A percentile compares a stretch with the other conserved stretches of the same genome.
Conservation (phyloP, 441 rosid species). For the Gossypium lobatum region DNA sequence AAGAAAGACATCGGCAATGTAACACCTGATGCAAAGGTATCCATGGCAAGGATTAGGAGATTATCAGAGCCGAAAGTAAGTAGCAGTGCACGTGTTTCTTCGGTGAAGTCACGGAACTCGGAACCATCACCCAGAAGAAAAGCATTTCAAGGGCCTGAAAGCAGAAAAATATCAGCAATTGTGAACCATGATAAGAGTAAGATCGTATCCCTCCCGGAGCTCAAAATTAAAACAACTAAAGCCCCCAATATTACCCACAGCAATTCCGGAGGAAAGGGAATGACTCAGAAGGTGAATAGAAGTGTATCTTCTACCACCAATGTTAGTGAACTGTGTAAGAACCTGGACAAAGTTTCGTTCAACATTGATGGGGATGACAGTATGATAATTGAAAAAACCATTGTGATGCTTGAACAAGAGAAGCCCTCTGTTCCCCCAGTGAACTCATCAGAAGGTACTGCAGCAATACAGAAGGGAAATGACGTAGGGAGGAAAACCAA, state of each 20-base stretch:
- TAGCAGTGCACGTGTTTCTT: constrained; percentile 32
- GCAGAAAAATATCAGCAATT: constrained; percentile 78
- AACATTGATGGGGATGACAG: constrained; percentile 53
- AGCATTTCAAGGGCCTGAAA: constrained; percentile 46
- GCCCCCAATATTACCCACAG: constrained; percentile 28
- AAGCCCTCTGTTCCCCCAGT: constrained; percentile 35
- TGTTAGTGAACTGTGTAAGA: constrained; percentile 29
- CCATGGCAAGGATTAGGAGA: constrained; percentile 70
- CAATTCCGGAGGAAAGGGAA: constrained; percentile 36
- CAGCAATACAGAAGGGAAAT: constrained; percentile 25
- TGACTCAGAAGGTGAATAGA: constrained; percentile 26
- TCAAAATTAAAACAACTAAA: constrained; percentile 57
- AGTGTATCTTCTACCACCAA: constrained; percentile 29
- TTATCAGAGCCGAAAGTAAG: constrained; percentile 77
- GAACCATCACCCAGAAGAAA: constrained; percentile 41
- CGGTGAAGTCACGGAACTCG: constrained; percentile 43
- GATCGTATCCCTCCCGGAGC: constrained; percentile 88
- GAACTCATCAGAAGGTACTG: constrained; percentile 32
- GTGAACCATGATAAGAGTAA: constrained; percentile 74
- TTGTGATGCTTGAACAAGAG: constrained; percentile 67
- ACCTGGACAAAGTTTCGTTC: constrained; percentile 29
- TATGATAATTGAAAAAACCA: constrained; percentile 68
- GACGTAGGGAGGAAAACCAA: constrained; percentile 27
- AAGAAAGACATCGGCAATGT: constrained; percentile 43
- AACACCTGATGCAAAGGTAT: constrained; percentile 53